These are phyloP conservation scores for Clitopilus hobsonii DNA, from an alignment of 768 basidiomycete genomes.

Conservation along the genomic window DNA sequence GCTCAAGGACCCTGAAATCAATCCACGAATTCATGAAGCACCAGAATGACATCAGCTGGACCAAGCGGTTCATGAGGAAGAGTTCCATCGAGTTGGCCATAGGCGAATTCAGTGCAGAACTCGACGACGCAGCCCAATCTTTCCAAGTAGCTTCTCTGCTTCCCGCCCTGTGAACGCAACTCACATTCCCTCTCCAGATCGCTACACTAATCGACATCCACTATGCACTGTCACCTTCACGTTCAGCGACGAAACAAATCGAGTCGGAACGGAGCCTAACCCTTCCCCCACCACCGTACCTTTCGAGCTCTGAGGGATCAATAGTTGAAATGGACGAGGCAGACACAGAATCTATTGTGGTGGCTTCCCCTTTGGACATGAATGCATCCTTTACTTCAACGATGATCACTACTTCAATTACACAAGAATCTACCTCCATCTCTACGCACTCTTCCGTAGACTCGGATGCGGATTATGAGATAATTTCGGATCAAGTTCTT, in stretches of 20 bases:
- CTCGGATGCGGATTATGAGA: slow-evolving; percentile 8
- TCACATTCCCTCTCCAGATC: slow-evolving; percentile 23
- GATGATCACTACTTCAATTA: not conserved
- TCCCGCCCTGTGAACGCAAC: not conserved
- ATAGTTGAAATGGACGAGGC: not conserved
- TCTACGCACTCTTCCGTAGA: not conserved
- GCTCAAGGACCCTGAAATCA: slow-evolving; percentile 31
- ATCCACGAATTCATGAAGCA: slow-evolving; percentile 35
- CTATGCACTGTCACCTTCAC: slow-evolving; percentile 23
- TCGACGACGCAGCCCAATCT: slow-evolving; percentile 41
- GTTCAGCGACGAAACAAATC: no score
- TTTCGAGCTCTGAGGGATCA: not conserved
- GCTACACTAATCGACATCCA: slow-evolving; percentile 45
- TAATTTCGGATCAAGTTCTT: slow-evolving; percentile 14
- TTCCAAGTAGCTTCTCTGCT: slow-evolving; percentile 32
- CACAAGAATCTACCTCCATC: not conserved
- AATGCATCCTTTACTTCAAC: not conserved
- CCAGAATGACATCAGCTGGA: slow-evolving; percentile 37
- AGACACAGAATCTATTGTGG: not conserved
- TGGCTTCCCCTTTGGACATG: slow-evolving; percentile 6
- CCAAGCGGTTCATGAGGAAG: slow-evolving; percentile 33
- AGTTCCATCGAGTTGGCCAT: slow-evolving; percentile 34
- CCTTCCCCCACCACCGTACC: slow-evolving; percentile 6
- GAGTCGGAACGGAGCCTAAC: no score
- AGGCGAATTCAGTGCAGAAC: slow-evolving; percentile 21